Percentiles rank a stretch among this genome's conserved stretches.
These are phyloP conservation scores for Calocybe gambosa DNA, from an alignment of 1,284 basidiomycete genomes.

Conservation along the genomic window DNA sequence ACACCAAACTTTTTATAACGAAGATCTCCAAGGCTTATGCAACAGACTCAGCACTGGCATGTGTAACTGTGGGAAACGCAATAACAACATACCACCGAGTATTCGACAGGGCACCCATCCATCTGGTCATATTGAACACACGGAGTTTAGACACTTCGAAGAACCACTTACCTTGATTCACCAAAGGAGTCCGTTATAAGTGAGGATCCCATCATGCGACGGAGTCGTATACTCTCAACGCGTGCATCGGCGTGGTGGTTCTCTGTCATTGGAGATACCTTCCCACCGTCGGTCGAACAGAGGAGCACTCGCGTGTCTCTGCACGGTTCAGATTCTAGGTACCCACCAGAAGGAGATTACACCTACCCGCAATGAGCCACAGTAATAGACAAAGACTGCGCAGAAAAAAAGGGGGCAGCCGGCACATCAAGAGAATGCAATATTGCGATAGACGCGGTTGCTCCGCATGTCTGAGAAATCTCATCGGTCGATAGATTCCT, in stretches of 20 bases:
- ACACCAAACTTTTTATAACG: conserved; percentile 88
- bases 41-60: conserved; percentile 4
- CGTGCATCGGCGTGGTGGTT: conserved; percentile 90
- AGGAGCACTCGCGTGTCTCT: conserved; percentile 90
- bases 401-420: conserved; percentile 72
- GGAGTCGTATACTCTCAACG: conserved; percentile 78
- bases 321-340: background rate
- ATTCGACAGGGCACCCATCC: conserved; percentile 96
- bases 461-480: conserved; percentile 68
- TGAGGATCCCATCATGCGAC: conserved; percentile 86
- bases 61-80: conserved; percentile 1
- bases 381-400: conserved; percentile 66
- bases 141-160: background rate
- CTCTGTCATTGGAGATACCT: conserved; percentile 79
- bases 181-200: conserved; percentile 94
- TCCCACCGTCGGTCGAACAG: conserved; percentile 68
- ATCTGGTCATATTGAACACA: conserved; percentile 39
- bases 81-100: conserved; percentile 69
- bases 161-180: conserved; percentile 65
- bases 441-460: conserved; percentile 86
- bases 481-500: conserved; percentile 54
- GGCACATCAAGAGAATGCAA: conserved; percentile 81
- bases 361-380: conserved; percentile 90
- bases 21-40: conserved; percentile 78
- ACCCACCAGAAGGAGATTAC: conserved; percentile 3